Evolutionary conservation across 140 eudicot genomes (phyloP), one percentile per base, ranked within the genome.

Genomic region (Bidens hawaiensis): DNA sequence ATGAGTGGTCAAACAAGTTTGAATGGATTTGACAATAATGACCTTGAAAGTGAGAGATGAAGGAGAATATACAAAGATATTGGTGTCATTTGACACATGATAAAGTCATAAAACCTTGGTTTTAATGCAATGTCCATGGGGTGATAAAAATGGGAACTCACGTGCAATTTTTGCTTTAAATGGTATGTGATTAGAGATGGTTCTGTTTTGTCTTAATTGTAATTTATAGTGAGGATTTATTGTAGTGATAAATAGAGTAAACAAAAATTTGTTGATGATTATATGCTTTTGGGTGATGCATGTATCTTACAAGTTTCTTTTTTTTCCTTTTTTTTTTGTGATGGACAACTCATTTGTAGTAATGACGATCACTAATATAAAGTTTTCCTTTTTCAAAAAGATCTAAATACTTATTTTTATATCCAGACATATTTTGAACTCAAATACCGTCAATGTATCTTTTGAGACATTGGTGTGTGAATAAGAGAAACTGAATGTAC

Each of bases 101-200:
- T 26, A 30, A 24, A 55, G 66, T 47, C 47, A 43, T 26, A 30
- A 24, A 55, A 73, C 49, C 30, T 25, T 14, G 18, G 17, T 6
- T 16, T 54, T 30, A 31, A 47, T 48, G 43, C 43, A 45, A 47
- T 64, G 63, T 73, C 7, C 26, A 57, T 19, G 73, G 9, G 51
- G 46, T 42, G 62, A 67, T 65, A 64, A 57, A 65, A 73, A 8
- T 36, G 63, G 53, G 68, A 65, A 33, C 13, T 73, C 68, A 73
- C 78, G 73, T 73, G 78, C 48, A 46, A 46, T 41, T 64, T 66
- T 64, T 66, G 73, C 78, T 57, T 56, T 56, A 65, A 57, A 73
- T 73, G 48, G 78, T 55, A 65, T 15, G 54, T 54, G 62, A 73
- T 73, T 65, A 73, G 25, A 30, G 45, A 72, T 46, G 41, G 40